Evolutionary conservation across 805 yeast genomes (phyloP).

Genomic region (Nadsonia fulvescens): DNA sequence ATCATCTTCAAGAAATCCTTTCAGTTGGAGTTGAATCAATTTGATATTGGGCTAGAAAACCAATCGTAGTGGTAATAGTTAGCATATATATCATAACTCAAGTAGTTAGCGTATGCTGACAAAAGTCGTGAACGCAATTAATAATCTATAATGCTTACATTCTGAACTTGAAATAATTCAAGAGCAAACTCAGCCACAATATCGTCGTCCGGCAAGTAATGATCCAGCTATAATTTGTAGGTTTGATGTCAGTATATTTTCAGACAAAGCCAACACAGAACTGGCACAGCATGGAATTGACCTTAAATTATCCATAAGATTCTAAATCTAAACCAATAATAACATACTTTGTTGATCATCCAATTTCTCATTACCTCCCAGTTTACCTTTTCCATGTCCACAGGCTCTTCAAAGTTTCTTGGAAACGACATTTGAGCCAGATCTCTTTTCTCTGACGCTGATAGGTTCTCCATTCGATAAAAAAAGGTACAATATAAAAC

Average conservation of each 20-base stretch:
- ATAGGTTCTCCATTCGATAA: no score
- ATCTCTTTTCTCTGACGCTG: constrained; percentile 2
- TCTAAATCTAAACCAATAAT: not conserved
- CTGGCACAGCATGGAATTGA: not conserved
- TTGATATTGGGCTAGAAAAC: constrained; percentile 24
- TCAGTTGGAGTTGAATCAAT: constrained; percentile 25
- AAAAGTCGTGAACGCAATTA: no score
- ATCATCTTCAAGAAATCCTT: constrained; percentile 27
- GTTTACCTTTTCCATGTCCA: constrained; percentile 25
- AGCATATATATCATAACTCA: no score
- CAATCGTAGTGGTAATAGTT: no score
- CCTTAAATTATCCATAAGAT: not conserved
- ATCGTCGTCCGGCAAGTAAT: constrained; percentile 32
- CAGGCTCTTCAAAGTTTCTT: constrained; percentile 17
- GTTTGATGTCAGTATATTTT: not conserved
- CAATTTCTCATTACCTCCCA: constrained; percentile 23
- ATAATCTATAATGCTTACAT: no score
- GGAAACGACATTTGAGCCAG: constrained; percentile 8
- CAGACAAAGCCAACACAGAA: not conserved
- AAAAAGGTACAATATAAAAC: no score
- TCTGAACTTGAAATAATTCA: constrained; percentile 23
- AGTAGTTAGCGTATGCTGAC: no score
- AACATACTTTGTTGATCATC: constrained; percentile 17
- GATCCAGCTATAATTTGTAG: constrained; percentile 12
- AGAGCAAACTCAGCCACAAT: constrained; percentile 27